phyloP scores from a whole-genome alignment of 805 yeast species.

The Zygotorulaspora florentina region DNA sequence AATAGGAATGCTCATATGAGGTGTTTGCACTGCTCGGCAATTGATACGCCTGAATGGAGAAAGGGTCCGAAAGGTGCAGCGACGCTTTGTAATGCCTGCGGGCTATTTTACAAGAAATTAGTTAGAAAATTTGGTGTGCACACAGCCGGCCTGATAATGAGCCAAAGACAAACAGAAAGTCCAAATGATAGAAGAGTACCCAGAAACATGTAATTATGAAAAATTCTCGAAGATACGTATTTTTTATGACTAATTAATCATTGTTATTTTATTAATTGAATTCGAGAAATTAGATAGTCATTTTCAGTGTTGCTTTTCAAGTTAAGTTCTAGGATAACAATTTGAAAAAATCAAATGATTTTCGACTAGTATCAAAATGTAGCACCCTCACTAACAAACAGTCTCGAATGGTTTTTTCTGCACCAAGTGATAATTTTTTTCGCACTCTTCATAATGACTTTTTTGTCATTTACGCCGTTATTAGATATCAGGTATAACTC shows the following conservation, averaged over 20 bases:
- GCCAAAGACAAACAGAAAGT: conserved; percentile 12
- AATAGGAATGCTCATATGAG: conserved; percentile 15
- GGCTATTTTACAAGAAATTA: conserved; percentile 66
- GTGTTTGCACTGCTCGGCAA: conserved; percentile 20
- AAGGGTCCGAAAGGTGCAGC: conserved; percentile 75
- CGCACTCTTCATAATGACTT: conserved; percentile 56
- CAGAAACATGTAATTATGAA: conserved; percentile 5
- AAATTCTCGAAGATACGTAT: not conserved
- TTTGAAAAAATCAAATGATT: no score
- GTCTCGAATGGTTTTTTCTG: conserved; percentile 58
- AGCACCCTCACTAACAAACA: conserved; percentile 75
- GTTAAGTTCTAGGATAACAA: no score
- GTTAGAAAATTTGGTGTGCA: conserved; percentile 37
- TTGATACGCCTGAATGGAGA: conserved; percentile 72
- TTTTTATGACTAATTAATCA: no score
- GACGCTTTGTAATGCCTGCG: conserved; percentile 81
- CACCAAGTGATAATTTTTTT: conserved; percentile 73
- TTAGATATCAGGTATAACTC: conserved; percentile 54
- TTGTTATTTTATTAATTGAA: no score
- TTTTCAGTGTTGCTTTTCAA: no score
- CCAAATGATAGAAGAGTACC: conserved; percentile 20
- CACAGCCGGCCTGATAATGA: conserved; percentile 17
- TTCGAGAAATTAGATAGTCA: no score
- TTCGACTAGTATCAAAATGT: conserved; percentile 40
- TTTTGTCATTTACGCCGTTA: conserved; percentile 53